Percentiles rank a stretch among this genome's conserved stretches.
Evolutionary conservation across 345 rosid genomes (phyloP).

Genomic region (Linum lewisii): DNA sequence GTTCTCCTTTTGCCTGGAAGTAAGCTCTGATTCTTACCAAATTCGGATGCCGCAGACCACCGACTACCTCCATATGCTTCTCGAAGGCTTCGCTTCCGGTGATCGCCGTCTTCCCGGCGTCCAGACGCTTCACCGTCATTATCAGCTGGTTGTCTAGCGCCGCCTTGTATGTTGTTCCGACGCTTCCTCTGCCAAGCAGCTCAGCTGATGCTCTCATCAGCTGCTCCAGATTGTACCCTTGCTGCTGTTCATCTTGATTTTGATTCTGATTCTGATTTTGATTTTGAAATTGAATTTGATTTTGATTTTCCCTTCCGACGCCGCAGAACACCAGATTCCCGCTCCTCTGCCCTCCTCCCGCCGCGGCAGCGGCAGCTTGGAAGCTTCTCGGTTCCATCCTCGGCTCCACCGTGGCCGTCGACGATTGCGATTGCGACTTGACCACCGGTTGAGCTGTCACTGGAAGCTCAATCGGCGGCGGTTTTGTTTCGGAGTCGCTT

Average conservation of each 20-base stretch:
- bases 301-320: slow-evolving; percentile 19
- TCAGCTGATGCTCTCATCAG: slow-evolving; percentile 92
- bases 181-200: slow-evolving; percentile 74
- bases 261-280: no score
- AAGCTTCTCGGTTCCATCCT: slow-evolving; percentile 21
- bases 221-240: slow-evolving; percentile 61
- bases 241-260: no score
- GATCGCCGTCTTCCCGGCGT: slow-evolving; percentile 53
- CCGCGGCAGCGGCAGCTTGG: no score
- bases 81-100: slow-evolving; percentile 62
- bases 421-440: not conserved
- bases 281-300: no score
- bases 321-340: slow-evolving; percentile 52
- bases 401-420: slow-evolving; percentile 16
- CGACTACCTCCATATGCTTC: slow-evolving; percentile 64
- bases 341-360: slow-evolving; percentile 29
- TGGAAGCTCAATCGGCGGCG: not conserved
- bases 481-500: slow-evolving; percentile 4
- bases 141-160: slow-evolving; percentile 63
- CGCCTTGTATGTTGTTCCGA: slow-evolving; percentile 84
- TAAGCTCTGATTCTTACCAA: slow-evolving; percentile 67
- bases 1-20: slow-evolving; percentile 78
- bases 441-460: not conserved
- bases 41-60: slow-evolving; percentile 58
- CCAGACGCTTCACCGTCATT: slow-evolving; percentile 79